Evolutionary conservation across 73 alveolate genomes (phyloP).

Genomic region (Uronychia setigera): DNA sequence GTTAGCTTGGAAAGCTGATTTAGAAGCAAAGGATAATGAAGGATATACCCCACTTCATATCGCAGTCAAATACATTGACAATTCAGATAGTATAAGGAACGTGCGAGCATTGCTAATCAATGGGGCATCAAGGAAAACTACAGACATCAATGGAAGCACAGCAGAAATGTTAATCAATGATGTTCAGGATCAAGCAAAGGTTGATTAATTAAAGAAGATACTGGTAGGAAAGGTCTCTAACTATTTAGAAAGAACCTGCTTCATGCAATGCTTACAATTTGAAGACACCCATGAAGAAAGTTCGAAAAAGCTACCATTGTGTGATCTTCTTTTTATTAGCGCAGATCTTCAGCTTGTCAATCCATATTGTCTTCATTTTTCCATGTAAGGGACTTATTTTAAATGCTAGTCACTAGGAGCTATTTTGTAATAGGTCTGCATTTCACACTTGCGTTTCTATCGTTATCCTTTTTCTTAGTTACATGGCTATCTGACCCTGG

Average conservation of each 20-base stretch:
- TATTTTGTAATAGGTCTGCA: too few relatives aligned
- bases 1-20: slow-evolving; percentile 23
- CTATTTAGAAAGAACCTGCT: slow-evolving; percentile 4
- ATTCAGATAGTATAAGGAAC: slow-evolving; percentile 22
- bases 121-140: slow-evolving; percentile 36
- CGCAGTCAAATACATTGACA: slow-evolving; percentile 43
- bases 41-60: slow-evolving; percentile 44
- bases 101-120: slow-evolving; percentile 27
- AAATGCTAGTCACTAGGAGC: too few relatives aligned
- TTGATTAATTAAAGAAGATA: background rate
- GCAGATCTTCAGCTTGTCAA: too few relatives aligned
- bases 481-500: slow-evolving; percentile 38
- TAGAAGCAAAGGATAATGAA: slow-evolving; percentile 10
- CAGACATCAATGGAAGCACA: slow-evolving; percentile 15
- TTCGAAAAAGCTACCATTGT: too few relatives aligned
- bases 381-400: too few relatives aligned
- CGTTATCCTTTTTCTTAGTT: background rate
- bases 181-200: background rate
- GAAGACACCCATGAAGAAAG: slow-evolving; percentile 22
- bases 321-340: too few relatives aligned
- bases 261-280: background rate
- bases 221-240: slow-evolving; percentile 10
- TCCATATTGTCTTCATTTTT: too few relatives aligned
- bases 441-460: background rate
- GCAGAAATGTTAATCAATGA: slow-evolving; percentile 1